Evolutionary conservation across 495 filamentous ascomycete genomes (phyloP), one percentile per base, ranked within the genome.

Genomic region (Penicillium bovifimosum): DNA sequence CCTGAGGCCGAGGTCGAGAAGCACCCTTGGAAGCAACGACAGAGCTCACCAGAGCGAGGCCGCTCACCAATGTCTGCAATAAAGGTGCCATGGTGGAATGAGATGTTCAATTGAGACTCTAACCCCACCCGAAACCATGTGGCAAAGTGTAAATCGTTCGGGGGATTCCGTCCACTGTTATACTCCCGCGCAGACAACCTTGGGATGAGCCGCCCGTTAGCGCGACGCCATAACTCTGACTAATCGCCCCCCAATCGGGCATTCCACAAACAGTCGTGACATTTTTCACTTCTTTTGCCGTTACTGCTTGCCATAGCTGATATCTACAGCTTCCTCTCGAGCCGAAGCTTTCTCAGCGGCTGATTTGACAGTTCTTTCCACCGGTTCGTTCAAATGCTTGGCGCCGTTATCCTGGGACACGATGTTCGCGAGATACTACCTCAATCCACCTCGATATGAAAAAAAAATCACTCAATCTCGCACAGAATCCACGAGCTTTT

Each of bases 41-140:
- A 28, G 59, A 50, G 45, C 55, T 36, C 33, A 58, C 53, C 50
- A 66, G 32, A 13, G 63, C 63, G 41, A 66, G 46, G 31, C 58
- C 55, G 43, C 52, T 46, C 52, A 57, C 56, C 40, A 63, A 20
- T 24, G 53, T 49, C 20, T 59, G 57, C 35, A 63, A 18, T 14
- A 57, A 42, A 27, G 53, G 55, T 36, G 53, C 52, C 63, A 64
- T 63, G 32, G 32, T 50, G 28, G 41, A 44, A 49, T 48, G n/a
- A 45, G 34, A 50, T 43, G n/a, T n/a, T n/a, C n/a, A n/a, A n/a
- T 27, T 10, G 26, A 39, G 33, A 50, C n/a, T n/a, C n/a, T n/a
- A n/a, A 38, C 54, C 53, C 62, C 59, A 52, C 53, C 29, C 40
- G 44, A 51, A 58, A 44, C 53, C 59, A 64, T 57, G 59, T 62